phyloP scores from a whole-genome alignment of 2,329 filamentous ascomycete genomes.

The Grosmannia huntii region DNA sequence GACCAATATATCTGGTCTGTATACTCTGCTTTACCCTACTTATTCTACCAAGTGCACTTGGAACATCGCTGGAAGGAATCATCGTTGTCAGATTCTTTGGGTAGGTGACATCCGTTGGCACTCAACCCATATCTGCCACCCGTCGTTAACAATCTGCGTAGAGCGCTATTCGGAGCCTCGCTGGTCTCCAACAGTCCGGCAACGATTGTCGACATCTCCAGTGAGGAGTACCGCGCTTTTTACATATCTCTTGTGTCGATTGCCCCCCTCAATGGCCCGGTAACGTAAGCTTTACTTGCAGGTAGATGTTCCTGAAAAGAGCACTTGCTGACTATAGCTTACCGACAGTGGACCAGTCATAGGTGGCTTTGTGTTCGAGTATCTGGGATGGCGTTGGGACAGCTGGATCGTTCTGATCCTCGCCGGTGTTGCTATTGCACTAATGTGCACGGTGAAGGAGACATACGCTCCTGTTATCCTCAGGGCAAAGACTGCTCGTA shows the following conservation, averaged over 20 bases:
- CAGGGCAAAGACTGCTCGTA: conserved; percentile 48
- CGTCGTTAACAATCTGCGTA: conserved; percentile 9
- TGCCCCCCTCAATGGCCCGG: conserved; percentile 69
- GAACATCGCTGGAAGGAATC: conserved; percentile 49
- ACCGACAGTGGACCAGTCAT: conserved; percentile 49
- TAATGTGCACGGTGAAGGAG: conserved; percentile 53
- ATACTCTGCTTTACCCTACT: conserved; percentile 50
- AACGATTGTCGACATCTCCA: conserved; percentile 71
- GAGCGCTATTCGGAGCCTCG: conserved; percentile 36
- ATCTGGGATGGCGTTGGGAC: conserved; percentile 78
- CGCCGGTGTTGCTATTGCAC: conserved; percentile 44
- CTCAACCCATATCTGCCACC: conserved; percentile 3
- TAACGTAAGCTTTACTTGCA: conserved; percentile 13
- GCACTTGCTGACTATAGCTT: not conserved
- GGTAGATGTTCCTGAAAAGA: not conserved
- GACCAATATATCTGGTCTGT: conserved; percentile 52
- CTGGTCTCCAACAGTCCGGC: conserved; percentile 78
- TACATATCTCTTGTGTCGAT: conserved; percentile 74
- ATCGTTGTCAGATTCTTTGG: conserved; percentile 58
- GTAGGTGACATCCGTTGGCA: conserved; percentile 15
- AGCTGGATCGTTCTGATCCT: conserved; percentile 72
- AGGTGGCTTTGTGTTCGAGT: conserved; percentile 58
- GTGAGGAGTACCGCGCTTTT: conserved; percentile 67
- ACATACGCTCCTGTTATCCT: conserved; percentile 65
- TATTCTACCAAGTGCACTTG: conserved; percentile 56